These are phyloP conservation scores for Ambispora gerdemannii DNA, from an alignment of 192 early-diverging fungal species.

Conservation along the genomic window DNA sequence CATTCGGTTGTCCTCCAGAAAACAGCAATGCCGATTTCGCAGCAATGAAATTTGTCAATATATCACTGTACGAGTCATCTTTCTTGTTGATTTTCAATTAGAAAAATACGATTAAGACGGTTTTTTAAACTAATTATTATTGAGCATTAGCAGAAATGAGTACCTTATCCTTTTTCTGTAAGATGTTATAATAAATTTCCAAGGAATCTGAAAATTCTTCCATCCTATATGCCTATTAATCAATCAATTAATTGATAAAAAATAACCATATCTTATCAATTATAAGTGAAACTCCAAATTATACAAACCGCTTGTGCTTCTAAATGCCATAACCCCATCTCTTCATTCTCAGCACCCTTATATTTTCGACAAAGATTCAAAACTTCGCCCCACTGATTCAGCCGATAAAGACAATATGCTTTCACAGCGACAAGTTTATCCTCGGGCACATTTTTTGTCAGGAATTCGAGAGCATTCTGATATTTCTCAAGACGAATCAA, in stretches of 20 bases:
- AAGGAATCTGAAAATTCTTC: constrained; percentile 52
- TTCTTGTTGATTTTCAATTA: constrained; percentile 1
- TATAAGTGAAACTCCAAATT: not conserved
- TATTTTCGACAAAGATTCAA: constrained; percentile 37
- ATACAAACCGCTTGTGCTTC: constrained; percentile 66
- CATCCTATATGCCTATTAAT: constrained; percentile 48
- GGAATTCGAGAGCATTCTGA: constrained; percentile 50
- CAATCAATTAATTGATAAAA: not conserved
- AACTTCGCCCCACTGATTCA: constrained; percentile 52
- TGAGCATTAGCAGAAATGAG: no score
- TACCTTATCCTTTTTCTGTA: constrained; percentile 40
- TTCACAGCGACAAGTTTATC: constrained; percentile 51
- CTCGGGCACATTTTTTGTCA: constrained; percentile 25
- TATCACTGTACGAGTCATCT: constrained; percentile 46
- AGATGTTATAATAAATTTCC: constrained; percentile 41
- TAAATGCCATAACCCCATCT: constrained; percentile 47
- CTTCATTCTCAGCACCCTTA: constrained; percentile 28
- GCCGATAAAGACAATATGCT: constrained; percentile 66
- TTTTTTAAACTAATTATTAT: not conserved
- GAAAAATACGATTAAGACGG: not conserved
- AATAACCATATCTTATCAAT: not conserved
- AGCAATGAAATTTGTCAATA: constrained; percentile 50
- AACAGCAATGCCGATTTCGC: constrained; percentile 51
- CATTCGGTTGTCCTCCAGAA: constrained; percentile 34
- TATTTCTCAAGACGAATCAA: constrained; percentile 56